Evolutionary conservation across 108 stramenopile species (phyloP).

Genomic region (Cyclostephanos invisitatus): DNA sequence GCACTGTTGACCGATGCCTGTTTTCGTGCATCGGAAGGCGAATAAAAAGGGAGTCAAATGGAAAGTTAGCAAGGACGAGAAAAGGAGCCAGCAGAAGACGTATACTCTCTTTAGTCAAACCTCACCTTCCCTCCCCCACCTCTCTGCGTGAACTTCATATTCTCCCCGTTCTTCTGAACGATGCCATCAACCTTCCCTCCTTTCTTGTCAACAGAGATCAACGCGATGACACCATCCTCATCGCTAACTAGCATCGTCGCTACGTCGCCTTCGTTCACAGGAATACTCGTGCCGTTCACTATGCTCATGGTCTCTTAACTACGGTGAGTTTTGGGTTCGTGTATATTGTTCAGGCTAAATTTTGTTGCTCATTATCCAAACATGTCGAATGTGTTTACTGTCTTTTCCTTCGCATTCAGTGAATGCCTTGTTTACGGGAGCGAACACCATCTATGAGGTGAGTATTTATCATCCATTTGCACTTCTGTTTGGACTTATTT

Average conservation of each 20-base stretch:
- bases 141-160: slow-evolving; percentile 3
- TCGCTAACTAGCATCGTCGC: neutral
- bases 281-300: neutral
- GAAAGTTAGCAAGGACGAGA: neutral
- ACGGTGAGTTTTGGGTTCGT: too few species aligned
- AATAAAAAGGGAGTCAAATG: too few species aligned
- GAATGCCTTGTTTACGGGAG: neutral
- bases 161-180: slow-evolving; percentile 9
- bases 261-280: neutral
- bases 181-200: neutral
- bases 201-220: neutral
- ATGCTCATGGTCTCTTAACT: neutral
- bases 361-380: too few species aligned
- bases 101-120: neutral
- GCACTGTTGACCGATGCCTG: neutral
- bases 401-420: neutral
- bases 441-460: slow-evolving; percentile 7
- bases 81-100: too few species aligned
- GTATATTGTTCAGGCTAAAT: too few species aligned
- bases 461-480: neutral
- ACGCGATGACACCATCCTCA: neutral
- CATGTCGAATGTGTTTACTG: too few species aligned
- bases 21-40: too few species aligned
- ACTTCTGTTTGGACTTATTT: too few species aligned
- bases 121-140: neutral